Evolutionary conservation across 2,329 filamentous ascomycete genomes (phyloP).

Genomic region (Trichoderma aggressivum): DNA sequence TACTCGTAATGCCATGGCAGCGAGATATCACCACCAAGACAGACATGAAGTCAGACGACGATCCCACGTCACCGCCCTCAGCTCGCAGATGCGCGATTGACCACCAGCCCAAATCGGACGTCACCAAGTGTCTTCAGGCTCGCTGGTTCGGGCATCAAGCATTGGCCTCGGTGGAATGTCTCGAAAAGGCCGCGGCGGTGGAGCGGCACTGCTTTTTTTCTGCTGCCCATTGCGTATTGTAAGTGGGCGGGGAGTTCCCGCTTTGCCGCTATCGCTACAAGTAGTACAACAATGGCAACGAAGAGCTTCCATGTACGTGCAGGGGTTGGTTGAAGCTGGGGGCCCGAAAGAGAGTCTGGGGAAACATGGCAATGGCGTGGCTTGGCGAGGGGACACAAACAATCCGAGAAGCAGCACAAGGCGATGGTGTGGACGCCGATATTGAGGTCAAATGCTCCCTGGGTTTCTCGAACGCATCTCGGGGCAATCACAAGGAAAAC

Average conservation of each 20-base stretch:
- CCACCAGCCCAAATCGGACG: neutral
- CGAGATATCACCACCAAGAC: neutral
- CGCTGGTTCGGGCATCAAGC: slow-evolving; percentile 1
- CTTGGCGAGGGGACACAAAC: neutral
- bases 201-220: neutral
- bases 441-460: neutral
- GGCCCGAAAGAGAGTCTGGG: neutral
- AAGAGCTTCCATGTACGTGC: neutral
- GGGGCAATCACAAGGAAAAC: slow-evolving; percentile 3
- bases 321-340: neutral
- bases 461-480: neutral
- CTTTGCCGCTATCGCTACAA: neutral
- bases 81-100: neutral
- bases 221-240: neutral
- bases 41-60: neutral
- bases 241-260: neutral
- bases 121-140: neutral
- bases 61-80: slow-evolving; percentile 8
- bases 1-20: neutral
- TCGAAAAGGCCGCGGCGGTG: neutral
- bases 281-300: neutral
- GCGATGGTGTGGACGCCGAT: neutral
- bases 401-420: neutral
- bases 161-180: slow-evolving; percentile 7
- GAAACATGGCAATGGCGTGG: neutral